Base-by-base conservation (phyloP, 345 rosid species). In the Cardiospermum halicacabum region DNA sequence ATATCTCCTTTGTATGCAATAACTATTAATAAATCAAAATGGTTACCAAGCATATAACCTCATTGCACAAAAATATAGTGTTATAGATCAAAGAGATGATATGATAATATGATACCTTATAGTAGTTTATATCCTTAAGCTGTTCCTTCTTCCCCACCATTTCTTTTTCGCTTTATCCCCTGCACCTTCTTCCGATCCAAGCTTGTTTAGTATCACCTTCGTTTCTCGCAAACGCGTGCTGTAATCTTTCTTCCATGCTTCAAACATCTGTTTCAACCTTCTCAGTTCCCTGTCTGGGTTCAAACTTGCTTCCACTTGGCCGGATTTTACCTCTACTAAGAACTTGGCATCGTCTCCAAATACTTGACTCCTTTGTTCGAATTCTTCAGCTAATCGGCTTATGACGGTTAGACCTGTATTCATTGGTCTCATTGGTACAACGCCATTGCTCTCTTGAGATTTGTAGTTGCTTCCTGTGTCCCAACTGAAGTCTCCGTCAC, bases 91-190 rank as follows among this genome's bases (percentile, higher is more conserved):
- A n/a, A n/a, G n/a, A n/a, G n/a, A n/a, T n/a, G n/a, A n/a, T n/a
- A n/a, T n/a, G n/a, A n/a, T n/a, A n/a, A n/a, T n/a, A n/a, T n/a
- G n/a, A 60, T 60, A 51, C 31, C 39, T 59, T 65, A 91, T 62
- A n/a, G n/a, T n/a, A n/a, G n/a, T 32, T 82, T 51, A 64, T 65
- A 66, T 74, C 85, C 92, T 89, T 45, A 89, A 62, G 69, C 97
- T 91, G 78, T 95, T 95, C 77, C 89, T 87, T 70, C 97, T 89
- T 53, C 89, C 96, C 99, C 96, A 95, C 93, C 93, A 95, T 70
- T 89, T 95, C 90, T 78, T 87, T 77, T 91, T 95, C 73, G 69
- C 81, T 45, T 64, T 80, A 63, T 87, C 91, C 36, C 83, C 74
- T 5, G 85, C 84, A 55, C 88, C 87, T 76, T 87, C 96, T 68